Conservation (phyloP, 2,329 filamentous ascomycete genomes). For the Coniochaeta sp. region DNA sequence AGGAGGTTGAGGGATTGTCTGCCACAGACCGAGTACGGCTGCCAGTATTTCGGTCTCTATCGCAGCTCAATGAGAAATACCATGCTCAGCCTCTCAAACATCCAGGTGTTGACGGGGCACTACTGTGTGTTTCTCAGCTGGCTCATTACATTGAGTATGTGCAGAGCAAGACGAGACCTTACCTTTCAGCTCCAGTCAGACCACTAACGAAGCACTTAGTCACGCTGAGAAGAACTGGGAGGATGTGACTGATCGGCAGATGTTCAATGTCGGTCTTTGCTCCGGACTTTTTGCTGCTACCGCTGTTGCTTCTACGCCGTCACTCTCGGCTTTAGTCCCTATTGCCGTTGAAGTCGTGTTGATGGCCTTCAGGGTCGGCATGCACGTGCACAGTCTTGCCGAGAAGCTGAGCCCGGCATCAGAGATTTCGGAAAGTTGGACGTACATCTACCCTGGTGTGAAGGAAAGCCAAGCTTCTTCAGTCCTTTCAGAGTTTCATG, state of each 20-base stretch:
- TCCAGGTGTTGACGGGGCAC: slow-evolving; percentile 55
- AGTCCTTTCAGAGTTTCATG: slow-evolving; percentile 50
- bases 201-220: slow-evolving; percentile 23
- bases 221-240: slow-evolving; percentile 46
- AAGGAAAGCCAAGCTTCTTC: slow-evolving; percentile 41
- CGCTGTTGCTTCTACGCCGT: slow-evolving; percentile 56
- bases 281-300: slow-evolving; percentile 64
- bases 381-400: slow-evolving; percentile 44
- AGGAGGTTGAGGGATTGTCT: slow-evolving; percentile 51
- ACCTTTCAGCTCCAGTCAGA: slow-evolving; percentile 12
- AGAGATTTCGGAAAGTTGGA: slow-evolving; percentile 54
- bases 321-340: slow-evolving; percentile 52
- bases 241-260: slow-evolving; percentile 42
- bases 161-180: neutral
- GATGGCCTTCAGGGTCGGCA: slow-evolving; percentile 58
- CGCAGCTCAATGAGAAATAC: slow-evolving; percentile 59
- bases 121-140: slow-evolving; percentile 58
- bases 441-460: slow-evolving; percentile 53
- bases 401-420: slow-evolving; percentile 31
- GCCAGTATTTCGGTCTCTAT: slow-evolving; percentile 54
- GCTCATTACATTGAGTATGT: slow-evolving; percentile 63
- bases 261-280: slow-evolving; percentile 56
- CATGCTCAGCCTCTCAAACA: slow-evolving; percentile 48
- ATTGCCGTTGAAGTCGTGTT: slow-evolving; percentile 57
- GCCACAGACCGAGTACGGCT: slow-evolving; percentile 49